Conservation (phyloP, 164 flowering plant genomes). For the Magnolia officinalis region DNA sequence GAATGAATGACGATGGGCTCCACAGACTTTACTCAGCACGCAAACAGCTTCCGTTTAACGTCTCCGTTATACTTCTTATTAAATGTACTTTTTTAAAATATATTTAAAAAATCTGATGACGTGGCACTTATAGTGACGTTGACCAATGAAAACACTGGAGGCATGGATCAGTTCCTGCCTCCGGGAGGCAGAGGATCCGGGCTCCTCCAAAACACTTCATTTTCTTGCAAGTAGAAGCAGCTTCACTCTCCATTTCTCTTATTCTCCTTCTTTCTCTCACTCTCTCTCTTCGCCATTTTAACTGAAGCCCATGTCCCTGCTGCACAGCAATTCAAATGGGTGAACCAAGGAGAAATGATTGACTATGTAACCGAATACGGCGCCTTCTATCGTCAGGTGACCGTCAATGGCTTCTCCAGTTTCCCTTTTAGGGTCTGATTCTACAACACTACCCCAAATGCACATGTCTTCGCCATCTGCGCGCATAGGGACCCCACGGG, state of each 20-base stretch:
- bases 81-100: too few relatives aligned
- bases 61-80: too few relatives aligned
- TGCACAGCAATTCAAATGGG: slow-evolving; percentile 32
- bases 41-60: too few relatives aligned
- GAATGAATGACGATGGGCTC: too few relatives aligned
- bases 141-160: too few relatives aligned
- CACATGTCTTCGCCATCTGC: slow-evolving; percentile 23
- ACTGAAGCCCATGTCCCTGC: slow-evolving; percentile 45
- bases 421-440: slow-evolving; percentile 32
- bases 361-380: slow-evolving; percentile 36
- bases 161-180: too few relatives aligned
- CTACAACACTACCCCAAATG: slow-evolving; percentile 34
- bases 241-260: not conserved
- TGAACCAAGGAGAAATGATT: slow-evolving; percentile 44
- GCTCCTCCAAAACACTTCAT: not conserved
- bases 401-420: not conserved
- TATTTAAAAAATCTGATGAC: too few relatives aligned
- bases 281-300: not conserved
- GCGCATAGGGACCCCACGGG: slow-evolving; percentile 19
- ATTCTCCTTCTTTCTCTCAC: not conserved
- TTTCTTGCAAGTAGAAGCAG: not conserved
- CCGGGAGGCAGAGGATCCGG: too few relatives aligned
- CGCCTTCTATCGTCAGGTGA: slow-evolving; percentile 26
- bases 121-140: too few relatives aligned
- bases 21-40: too few relatives aligned